Evolutionary conservation across 805 yeast genomes (phyloP).

Genomic region (Wickerhamomyces xylosicus): DNA sequence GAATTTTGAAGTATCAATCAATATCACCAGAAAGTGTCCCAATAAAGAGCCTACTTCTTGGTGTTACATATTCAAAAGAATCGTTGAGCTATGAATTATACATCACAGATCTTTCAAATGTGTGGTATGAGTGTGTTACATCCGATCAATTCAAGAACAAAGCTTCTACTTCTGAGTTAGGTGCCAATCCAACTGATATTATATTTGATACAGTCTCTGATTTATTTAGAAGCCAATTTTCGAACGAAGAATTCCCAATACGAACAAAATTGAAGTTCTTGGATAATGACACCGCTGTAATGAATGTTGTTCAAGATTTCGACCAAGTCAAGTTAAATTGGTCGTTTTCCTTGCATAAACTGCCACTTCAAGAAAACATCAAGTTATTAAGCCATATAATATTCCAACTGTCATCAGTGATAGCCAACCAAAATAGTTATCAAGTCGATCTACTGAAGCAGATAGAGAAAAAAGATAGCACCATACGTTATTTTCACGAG

Average conservation of each 20-base stretch:
- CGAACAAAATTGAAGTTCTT: slow-evolving; percentile 3
- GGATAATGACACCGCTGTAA: slow-evolving; percentile 11
- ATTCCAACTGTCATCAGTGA: slow-evolving; percentile 13
- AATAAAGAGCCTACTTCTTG: background rate
- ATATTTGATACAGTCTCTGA: no score
- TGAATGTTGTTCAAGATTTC: slow-evolving; percentile 7
- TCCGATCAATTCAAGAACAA: no score
- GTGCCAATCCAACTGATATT: no score
- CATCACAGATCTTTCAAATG: no score
- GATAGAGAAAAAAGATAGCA: slow-evolving; percentile 21
- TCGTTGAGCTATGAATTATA: no score
- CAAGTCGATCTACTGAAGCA: slow-evolving; percentile 10
- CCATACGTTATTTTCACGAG: slow-evolving; percentile 21
- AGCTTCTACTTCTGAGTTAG: no score
- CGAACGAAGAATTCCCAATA: slow-evolving; percentile 6
- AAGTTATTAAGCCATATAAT: slow-evolving; percentile 13
- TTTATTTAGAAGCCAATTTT: no score
- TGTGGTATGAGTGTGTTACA: no score
- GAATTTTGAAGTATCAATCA: slow-evolving; percentile 1
- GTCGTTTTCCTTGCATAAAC: slow-evolving; percentile 13
- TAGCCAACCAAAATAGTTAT: slow-evolving; percentile 13
- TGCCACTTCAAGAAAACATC: slow-evolving; percentile 15
- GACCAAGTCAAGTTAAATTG: slow-evolving; percentile 10
- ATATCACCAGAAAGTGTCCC: no score
- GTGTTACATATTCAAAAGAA: background rate